Percentiles rank a stretch among this genome's conserved stretches.
phyloP scores from a whole-genome alignment of 2,329 filamentous ascomycete genomes.

The Bretziella fagacearum region DNA sequence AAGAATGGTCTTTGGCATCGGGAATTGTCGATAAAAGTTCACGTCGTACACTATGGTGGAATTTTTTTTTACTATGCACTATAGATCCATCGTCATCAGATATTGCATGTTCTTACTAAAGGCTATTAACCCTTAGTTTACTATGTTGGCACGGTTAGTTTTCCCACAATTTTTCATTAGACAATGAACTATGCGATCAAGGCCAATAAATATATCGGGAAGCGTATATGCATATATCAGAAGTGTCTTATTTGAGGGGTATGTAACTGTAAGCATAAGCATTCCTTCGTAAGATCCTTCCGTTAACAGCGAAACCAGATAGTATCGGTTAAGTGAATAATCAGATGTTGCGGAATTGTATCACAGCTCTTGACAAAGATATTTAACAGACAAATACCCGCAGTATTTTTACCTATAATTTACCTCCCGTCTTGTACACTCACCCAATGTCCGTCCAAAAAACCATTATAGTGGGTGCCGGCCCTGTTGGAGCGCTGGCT shows the following conservation, averaged over 20 bases:
- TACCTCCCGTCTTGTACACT: not conserved
- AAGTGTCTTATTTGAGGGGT: not conserved
- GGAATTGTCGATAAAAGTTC: not conserved
- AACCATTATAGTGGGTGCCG: constrained; percentile 74
- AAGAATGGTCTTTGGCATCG: no score
- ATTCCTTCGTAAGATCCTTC: not conserved
- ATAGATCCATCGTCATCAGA: no score
- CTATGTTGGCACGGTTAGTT: no score
- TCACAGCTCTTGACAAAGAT: not conserved
- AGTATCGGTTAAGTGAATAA: not conserved
- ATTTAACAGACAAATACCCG: not conserved
- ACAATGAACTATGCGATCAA: no score
- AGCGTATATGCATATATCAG: no score
- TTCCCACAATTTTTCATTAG: no score
- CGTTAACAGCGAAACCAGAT: not conserved
- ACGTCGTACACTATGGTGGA: not conserved
- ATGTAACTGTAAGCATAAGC: not conserved
- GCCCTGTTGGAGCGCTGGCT: constrained; percentile 81
- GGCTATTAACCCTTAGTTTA: no score
- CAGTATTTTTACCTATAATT: not conserved
- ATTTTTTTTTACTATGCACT: not conserved
- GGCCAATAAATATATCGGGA: no score
- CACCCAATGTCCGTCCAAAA: constrained; percentile 32
- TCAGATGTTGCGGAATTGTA: not conserved
- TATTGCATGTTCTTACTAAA: no score